Conservation (phyloP, 2,329 filamentous ascomycete genomes). For the Chaetomiaceae sp. region DNA sequence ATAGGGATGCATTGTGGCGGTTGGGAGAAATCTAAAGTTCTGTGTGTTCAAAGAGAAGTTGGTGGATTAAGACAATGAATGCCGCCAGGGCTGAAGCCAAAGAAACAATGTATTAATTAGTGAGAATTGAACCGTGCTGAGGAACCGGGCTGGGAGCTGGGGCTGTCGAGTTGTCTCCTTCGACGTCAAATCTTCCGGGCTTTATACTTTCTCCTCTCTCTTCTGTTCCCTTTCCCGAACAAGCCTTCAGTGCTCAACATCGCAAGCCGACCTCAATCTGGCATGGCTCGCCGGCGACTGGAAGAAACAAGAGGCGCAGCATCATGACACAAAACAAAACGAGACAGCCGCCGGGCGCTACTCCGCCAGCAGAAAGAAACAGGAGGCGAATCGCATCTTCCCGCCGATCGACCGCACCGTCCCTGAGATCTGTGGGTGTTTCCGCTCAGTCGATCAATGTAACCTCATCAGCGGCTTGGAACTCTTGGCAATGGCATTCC, state of each 20-base stretch:
- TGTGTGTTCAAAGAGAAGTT: neutral
- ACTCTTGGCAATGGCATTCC: conserved; percentile 3
- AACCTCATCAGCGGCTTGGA: neutral
- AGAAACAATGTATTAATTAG: too few relatives aligned
- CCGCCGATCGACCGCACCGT: neutral
- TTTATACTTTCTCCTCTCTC: conserved; percentile 5
- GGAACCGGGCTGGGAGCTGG: neutral
- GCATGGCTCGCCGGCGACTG: neutral
- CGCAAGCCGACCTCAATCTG: conserved; percentile 8
- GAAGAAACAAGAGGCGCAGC: conserved; percentile 10
- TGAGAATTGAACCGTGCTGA: neutral
- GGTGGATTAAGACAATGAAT: neutral
- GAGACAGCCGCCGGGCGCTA: neutral
- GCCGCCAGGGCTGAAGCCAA: conserved; percentile 10
- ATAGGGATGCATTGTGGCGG: conserved; percentile 27
- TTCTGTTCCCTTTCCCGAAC: too few relatives aligned
- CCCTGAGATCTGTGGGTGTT: conserved; percentile 5
- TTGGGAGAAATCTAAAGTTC: neutral
- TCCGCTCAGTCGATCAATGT: conserved; percentile 9
- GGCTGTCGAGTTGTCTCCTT: neutral
- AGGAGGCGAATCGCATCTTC: conserved; percentile 19
- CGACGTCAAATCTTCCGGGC: neutral
- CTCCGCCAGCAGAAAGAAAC: neutral
- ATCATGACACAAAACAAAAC: conserved; percentile 15
- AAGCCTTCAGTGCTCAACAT: neutral